Conservation (phyloP, 306 rosid genomes). For the Neltuma alba region DNA sequence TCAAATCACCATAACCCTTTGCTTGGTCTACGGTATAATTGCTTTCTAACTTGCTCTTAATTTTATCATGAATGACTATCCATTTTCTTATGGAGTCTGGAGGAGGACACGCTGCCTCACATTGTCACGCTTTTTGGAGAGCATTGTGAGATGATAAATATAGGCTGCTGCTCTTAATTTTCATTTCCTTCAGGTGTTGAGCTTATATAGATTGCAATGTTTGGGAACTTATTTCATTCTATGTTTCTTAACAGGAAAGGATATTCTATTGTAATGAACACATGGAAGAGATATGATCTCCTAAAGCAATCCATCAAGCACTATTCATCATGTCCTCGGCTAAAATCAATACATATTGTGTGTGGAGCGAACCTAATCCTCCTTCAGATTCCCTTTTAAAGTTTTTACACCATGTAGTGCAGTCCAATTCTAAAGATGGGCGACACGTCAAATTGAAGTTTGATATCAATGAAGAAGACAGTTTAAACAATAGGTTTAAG, state of each 20-base stretch:
- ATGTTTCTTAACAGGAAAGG: slow-evolving; percentile 66
- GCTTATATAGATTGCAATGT: slow-evolving; percentile 11
- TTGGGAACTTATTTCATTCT: slow-evolving; percentile 12
- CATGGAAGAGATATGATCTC: slow-evolving; percentile 98
- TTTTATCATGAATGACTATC: neutral
- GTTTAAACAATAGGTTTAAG: slow-evolving; percentile 93
- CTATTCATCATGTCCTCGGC: slow-evolving; percentile 74
- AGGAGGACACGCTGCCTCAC: neutral
- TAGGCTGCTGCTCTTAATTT: slow-evolving; percentile 7
- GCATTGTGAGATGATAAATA: neutral
- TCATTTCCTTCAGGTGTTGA: slow-evolving; percentile 9
- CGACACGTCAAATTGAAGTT: slow-evolving; percentile 60
- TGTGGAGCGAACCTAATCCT: slow-evolving; percentile 93
- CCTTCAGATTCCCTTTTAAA: slow-evolving; percentile 62
- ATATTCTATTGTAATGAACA: slow-evolving; percentile 85
- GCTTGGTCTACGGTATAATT: neutral
- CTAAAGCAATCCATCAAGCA: slow-evolving; percentile 87
- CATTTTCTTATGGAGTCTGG: neutral
- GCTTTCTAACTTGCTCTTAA: neutral
- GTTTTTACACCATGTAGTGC: slow-evolving; percentile 46
- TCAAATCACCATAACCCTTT: neutral
- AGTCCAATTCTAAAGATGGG: slow-evolving; percentile 55
- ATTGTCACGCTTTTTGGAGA: neutral
- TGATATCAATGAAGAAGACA: slow-evolving; percentile 79
- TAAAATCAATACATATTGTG: slow-evolving; percentile 79